A percentile compares a stretch with the other conserved stretches of the same genome.
Evolutionary conservation across 768 basidiomycete genomes (phyloP).

Genomic region (Mycena capillaripes): DNA sequence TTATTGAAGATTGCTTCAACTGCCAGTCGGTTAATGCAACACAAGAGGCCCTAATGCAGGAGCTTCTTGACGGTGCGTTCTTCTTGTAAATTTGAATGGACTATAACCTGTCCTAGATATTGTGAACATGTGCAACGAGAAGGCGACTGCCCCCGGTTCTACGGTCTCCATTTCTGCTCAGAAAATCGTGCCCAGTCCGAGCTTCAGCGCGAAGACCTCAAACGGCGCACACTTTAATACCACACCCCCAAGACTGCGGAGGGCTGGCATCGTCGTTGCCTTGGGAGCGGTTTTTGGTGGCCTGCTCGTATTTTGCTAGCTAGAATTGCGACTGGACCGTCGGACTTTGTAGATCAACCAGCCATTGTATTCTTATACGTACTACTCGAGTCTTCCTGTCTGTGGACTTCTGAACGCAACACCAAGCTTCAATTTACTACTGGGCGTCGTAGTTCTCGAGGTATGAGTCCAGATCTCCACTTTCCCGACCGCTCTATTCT

Average conservation of each 20-base stretch:
- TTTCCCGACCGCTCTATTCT: no score
- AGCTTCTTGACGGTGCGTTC: constrained; percentile 31
- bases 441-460: no score
- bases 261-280: neutral
- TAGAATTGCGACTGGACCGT: neutral
- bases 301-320: neutral
- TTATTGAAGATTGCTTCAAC: constrained; percentile 34
- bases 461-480: no score
- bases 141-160: constrained; percentile 20
- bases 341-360: neutral
- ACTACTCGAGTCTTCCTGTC: neutral
- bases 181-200: constrained; percentile 27
- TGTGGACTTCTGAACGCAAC: neutral
- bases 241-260: neutral
- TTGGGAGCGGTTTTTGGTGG: neutral
- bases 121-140: constrained; percentile 31
- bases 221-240: neutral
- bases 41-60: constrained; percentile 28
- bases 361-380: constrained; percentile 2
- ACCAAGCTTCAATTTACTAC: no score
- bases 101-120: constrained; percentile 5
- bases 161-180: constrained; percentile 19
- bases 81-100: neutral
- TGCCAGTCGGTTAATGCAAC: constrained; percentile 35
- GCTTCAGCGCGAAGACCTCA: neutral